Conservation (phyloP, 768 basidiomycete genomes). For the Boletus rubroflammeus region DNA sequence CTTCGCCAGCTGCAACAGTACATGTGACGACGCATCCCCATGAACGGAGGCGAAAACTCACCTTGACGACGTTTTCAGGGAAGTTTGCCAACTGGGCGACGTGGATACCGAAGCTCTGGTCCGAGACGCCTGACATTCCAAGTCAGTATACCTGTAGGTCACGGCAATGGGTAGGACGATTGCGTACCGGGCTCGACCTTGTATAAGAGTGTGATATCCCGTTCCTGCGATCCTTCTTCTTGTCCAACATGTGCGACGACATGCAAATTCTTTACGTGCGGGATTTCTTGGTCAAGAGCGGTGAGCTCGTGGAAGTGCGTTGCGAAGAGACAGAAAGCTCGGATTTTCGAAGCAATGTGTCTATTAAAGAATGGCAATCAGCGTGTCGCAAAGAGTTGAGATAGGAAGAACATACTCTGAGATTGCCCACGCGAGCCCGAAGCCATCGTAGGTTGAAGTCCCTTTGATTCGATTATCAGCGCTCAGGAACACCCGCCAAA, state of each 20-base stretch:
- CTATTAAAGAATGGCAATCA: conserved; percentile 38
- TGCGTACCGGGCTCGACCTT: conserved; percentile 71
- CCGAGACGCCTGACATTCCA: conserved; percentile 65
- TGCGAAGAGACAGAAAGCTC: conserved; percentile 93
- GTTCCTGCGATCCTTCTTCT: conserved; percentile 43
- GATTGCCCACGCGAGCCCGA: conserved; percentile 97
- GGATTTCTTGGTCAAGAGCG: conserved; percentile 78
- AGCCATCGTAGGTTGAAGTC: conserved; percentile 96
- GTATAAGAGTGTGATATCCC: conserved; percentile 81
- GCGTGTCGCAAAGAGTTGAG: neutral
- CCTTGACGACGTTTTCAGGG: conserved; percentile 89
- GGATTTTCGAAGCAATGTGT: conserved; percentile 89
- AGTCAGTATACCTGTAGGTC: neutral
- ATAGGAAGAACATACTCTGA: conserved; percentile 65
- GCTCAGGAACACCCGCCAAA: neutral
- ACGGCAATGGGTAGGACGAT: neutral
- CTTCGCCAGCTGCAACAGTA: conserved; percentile 66
- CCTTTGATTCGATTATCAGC: conserved; percentile 41
- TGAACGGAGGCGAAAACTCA: conserved; percentile 25
- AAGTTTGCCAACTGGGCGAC: conserved; percentile 98
- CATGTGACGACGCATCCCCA: neutral
- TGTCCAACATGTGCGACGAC: conserved; percentile 88
- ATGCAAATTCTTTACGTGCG: conserved; percentile 90
- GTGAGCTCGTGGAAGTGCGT: conserved; percentile 99
- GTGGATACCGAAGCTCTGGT: conserved; percentile 98